Evolutionary conservation across 2,329 filamentous ascomycete genomes (phyloP).

Genomic region (Didymella segeticola): DNA sequence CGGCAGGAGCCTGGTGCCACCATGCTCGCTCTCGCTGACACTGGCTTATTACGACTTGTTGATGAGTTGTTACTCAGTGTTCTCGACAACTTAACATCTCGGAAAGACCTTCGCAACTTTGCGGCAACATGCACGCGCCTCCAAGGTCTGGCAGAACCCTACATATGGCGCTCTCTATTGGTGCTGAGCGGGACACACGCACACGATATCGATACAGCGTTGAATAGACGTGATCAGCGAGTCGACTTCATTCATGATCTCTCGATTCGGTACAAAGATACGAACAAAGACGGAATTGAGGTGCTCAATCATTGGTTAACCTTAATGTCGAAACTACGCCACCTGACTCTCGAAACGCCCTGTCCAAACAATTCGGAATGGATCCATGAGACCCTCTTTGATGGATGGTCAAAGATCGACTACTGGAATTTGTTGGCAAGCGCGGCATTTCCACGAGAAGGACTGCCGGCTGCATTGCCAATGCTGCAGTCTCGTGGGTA

Average conservation of each 20-base stretch:
- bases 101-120: constrained; percentile 34
- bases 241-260: constrained; percentile 36
- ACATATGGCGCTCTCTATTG: constrained; percentile 41
- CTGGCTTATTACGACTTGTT: constrained; percentile 36
- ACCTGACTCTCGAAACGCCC: constrained; percentile 43
- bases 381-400: constrained; percentile 29
- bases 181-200: constrained; percentile 39
- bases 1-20: constrained; percentile 23
- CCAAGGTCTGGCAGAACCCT: constrained; percentile 42
- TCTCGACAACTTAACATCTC: constrained; percentile 40
- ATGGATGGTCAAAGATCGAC: constrained; percentile 40
- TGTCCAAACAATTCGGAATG: constrained; percentile 48
- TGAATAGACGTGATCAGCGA: constrained; percentile 33
- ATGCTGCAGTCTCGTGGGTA: constrained; percentile 43
- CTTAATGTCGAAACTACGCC: constrained; percentile 37
- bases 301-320: constrained; percentile 36
- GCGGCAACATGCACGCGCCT: constrained; percentile 40
- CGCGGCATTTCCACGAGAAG: constrained; percentile 29
- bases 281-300: constrained; percentile 37
- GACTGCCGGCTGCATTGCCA: constrained; percentile 24
- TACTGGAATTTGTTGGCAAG: constrained; percentile 40
- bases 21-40: constrained; percentile 22
- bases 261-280: constrained; percentile 37
- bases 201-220: constrained; percentile 26
- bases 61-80: constrained; percentile 46